Percentiles rank a stretch among this genome's conserved stretches.
Evolutionary conservation across 1,284 basidiomycete genomes (phyloP).

Genomic region (Erythrobasidium hasegawianum): DNA sequence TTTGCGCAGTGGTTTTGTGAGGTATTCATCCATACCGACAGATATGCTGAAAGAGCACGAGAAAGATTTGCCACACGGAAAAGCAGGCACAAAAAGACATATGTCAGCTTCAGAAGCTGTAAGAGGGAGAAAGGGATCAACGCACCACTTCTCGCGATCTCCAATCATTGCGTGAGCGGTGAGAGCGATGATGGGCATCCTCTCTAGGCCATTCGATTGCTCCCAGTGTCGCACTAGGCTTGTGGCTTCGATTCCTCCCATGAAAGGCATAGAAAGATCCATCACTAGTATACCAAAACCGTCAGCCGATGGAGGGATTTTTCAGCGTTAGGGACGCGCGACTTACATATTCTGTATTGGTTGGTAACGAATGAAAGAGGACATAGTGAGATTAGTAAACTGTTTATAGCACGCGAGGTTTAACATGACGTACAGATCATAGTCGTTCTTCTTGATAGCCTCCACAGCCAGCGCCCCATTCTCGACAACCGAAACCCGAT

Average conservation of each 20-base stretch:
- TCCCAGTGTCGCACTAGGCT: slow-evolving; percentile 72
- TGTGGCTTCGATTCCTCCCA: slow-evolving; percentile 90
- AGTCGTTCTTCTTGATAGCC: slow-evolving; percentile 73
- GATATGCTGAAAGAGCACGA: slow-evolving; percentile 8
- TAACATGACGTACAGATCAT: slow-evolving; percentile 66
- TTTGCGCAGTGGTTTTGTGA: slow-evolving; percentile 36
- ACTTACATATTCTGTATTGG: no score
- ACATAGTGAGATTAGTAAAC: no score
- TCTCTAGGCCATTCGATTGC: slow-evolving; percentile 63
- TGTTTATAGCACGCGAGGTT: no score
- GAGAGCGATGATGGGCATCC: slow-evolving; percentile 90
- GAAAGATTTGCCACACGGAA: no score
- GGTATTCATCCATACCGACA: slow-evolving; percentile 33
- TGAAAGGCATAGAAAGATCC: slow-evolving; percentile 98
- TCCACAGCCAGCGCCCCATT: slow-evolving; percentile 90
- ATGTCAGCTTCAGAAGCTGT: no score
- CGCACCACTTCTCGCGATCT: slow-evolving; percentile 75
- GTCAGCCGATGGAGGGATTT: no score
- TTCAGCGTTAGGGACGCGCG: no score
- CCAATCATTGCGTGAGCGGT: slow-evolving; percentile 72
- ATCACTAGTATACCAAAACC: slow-evolving; percentile 57
- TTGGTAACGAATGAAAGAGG: no score
- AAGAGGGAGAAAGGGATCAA: no score
- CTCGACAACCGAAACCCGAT: slow-evolving; percentile 94
- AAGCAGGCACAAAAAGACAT: no score